A percentile compares a stretch with the other conserved stretches of the same genome.
These are phyloP conservation scores for Diutina neorugosa DNA, from an alignment of 1,139 yeast genomes.

Conservation along the genomic window DNA sequence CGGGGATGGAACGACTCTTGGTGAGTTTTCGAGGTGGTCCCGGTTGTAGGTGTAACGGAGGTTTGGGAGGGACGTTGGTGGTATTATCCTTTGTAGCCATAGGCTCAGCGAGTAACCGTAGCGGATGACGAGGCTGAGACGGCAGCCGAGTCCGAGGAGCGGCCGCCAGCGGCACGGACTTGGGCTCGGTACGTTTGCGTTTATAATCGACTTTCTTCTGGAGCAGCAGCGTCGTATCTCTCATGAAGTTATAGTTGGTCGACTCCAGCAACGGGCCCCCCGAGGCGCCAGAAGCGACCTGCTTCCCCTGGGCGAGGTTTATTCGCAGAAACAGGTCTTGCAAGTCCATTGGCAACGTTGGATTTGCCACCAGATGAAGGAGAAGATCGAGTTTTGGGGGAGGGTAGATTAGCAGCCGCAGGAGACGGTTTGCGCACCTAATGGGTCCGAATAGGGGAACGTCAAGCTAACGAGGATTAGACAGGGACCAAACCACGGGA, in stretches of 20 bases:
- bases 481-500: too few species aligned
- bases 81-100: background rate
- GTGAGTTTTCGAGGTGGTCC: background rate
- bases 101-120: background rate
- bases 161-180: background rate
- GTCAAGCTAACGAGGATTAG: too few species aligned
- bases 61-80: background rate
- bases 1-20: background rate
- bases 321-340: constrained; percentile 3
- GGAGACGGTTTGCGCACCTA: background rate
- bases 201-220: constrained; percentile 2
- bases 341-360: background rate
- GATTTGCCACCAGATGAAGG: background rate
- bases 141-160: background rate
- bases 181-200: background rate
- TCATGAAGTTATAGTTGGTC: constrained; percentile 1
- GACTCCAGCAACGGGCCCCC: background rate
- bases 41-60: background rate
- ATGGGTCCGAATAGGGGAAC: background rate
- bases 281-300: background rate
- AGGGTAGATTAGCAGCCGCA: background rate
- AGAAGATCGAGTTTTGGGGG: too few species aligned
- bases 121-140: background rate
- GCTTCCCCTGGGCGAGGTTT: constrained; percentile 1
- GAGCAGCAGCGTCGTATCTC: constrained; percentile 4